Percentiles rank a stretch among this genome's conserved stretches.
phyloP scores from a whole-genome alignment of 208 protist species.

The Borovskyia barvae region DNA sequence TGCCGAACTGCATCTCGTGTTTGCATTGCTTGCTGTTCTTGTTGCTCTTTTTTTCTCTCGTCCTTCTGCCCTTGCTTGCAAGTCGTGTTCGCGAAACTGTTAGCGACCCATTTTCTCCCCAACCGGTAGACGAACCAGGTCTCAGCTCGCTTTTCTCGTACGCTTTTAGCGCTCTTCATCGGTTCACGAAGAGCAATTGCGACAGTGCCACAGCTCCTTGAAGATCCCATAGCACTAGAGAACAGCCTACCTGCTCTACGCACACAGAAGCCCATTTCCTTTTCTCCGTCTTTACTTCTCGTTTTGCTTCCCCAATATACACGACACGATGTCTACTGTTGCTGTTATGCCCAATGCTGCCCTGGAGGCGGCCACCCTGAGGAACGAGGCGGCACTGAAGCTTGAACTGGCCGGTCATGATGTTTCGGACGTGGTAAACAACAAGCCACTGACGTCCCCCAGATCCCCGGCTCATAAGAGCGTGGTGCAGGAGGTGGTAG shows the following conservation, averaged over 20 bases:
- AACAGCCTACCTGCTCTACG: neutral
- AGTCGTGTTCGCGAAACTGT: too few relatives aligned
- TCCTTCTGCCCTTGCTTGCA: too few relatives aligned
- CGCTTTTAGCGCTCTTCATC: too few relatives aligned
- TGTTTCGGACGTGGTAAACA: constrained; percentile 15
- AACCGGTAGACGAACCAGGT: too few relatives aligned
- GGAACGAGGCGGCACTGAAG: constrained; percentile 22
- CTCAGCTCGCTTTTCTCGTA: too few relatives aligned
- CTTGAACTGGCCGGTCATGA: constrained; percentile 17
- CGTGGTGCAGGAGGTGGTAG: neutral
- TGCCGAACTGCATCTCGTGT: neutral
- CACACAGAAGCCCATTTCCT: too few relatives aligned
- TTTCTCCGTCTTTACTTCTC: constrained; percentile 3
- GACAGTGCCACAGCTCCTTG: too few relatives aligned
- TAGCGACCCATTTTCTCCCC: too few relatives aligned
- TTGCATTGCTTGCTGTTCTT: neutral
- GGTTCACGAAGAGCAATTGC: too few relatives aligned
- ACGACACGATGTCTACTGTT: constrained; percentile 3
- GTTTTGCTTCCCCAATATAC: neutral
- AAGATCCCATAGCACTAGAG: too few relatives aligned
- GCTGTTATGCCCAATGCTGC: constrained; percentile 13
- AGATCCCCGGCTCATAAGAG: constrained; percentile 10
- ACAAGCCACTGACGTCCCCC: constrained; percentile 21
- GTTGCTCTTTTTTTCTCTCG: neutral
- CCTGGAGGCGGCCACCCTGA: constrained; percentile 7